Conservation (phyloP, 2,329 filamentous ascomycete species). For the Phialophora verrucosa region DNA sequence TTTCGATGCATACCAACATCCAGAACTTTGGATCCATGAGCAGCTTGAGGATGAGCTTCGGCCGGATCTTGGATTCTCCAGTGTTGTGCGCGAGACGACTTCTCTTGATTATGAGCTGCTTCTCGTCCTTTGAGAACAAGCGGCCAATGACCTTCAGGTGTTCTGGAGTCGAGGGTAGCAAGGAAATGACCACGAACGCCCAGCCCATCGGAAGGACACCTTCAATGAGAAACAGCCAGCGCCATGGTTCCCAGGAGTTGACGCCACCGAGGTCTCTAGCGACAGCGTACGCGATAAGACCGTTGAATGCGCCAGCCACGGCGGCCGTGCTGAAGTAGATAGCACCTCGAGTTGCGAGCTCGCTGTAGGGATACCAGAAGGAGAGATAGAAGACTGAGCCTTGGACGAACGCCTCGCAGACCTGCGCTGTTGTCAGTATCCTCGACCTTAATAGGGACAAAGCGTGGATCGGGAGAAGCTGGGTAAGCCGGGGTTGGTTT, state of each 20-base stretch:
- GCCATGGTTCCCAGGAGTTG: slow-evolving; percentile 49
- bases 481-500: background rate
- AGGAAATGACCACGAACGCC: slow-evolving; percentile 21
- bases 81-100: slow-evolving; percentile 25
- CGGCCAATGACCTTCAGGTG: slow-evolving; percentile 5
- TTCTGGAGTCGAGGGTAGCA: slow-evolving; percentile 25
- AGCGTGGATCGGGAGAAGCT: background rate
- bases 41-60: slow-evolving; percentile 20
- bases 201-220: slow-evolving; percentile 43
- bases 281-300: slow-evolving; percentile 58
- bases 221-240: slow-evolving; percentile 58
- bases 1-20: slow-evolving; percentile 25
- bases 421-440: background rate
- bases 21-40: slow-evolving; percentile 32
- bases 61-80: slow-evolving; percentile 29
- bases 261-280: slow-evolving; percentile 57
- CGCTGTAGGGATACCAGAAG: slow-evolving; percentile 21
- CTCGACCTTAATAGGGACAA: background rate
- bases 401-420: slow-evolving; percentile 21
- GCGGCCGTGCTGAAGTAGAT: slow-evolving; percentile 55
- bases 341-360: slow-evolving; percentile 45
- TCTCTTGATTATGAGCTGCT: slow-evolving; percentile 22
- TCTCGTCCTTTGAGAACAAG: slow-evolving; percentile 24
- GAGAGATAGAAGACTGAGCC: slow-evolving; percentile 18
- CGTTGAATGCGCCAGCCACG: slow-evolving; percentile 59